These are phyloP conservation scores for Sphaerostilbella broomeana DNA, from an alignment of 2,329 filamentous ascomycete genomes.

Conservation along the genomic window DNA sequence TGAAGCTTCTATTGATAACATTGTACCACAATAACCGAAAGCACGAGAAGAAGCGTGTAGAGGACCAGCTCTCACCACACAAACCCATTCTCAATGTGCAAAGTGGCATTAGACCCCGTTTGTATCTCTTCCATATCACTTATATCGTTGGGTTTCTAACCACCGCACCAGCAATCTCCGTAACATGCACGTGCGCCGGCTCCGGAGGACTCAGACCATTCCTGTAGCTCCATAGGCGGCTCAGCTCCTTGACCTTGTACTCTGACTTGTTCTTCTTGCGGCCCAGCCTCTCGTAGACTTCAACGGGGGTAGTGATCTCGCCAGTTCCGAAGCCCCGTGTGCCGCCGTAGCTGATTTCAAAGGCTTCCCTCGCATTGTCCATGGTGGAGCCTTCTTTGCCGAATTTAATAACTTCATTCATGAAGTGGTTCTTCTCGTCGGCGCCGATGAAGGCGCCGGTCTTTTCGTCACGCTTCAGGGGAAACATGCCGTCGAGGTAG, in stretches of 20 bases:
- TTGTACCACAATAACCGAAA: too few species aligned
- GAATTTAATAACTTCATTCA: conserved; percentile 50
- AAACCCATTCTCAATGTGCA: too few species aligned
- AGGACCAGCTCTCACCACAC: too few species aligned
- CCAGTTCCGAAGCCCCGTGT: conserved; percentile 31
- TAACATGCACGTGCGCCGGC: conserved; percentile 28
- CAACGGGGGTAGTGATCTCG: conserved; percentile 29
- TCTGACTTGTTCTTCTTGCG: conserved; percentile 24
- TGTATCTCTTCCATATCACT: too few species aligned
- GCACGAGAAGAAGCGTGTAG: too few species aligned
- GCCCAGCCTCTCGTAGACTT: conserved; percentile 30
- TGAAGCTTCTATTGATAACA: too few species aligned
- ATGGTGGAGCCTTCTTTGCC: conserved; percentile 38
- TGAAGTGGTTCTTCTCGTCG: conserved; percentile 49
- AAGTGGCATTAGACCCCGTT: too few species aligned
- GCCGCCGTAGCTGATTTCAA: conserved; percentile 42
- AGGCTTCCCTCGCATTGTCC: conserved; percentile 39
- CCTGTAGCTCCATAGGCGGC: conserved; percentile 56
- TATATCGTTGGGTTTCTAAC: conserved; percentile 6
- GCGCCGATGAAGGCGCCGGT: conserved; percentile 37
- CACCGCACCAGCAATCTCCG: conserved; percentile 27
- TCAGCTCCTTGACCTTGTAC: conserved; percentile 53
- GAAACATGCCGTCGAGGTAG: conserved; percentile 57
- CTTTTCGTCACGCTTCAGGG: conserved; percentile 36
- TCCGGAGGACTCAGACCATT: conserved; percentile 50